A percentile compares a stretch with the other conserved stretches of the same genome.
Evolutionary conservation across 2,329 filamentous ascomycete genomes (phyloP).

Genomic region (Mollisia scopiformis): DNA sequence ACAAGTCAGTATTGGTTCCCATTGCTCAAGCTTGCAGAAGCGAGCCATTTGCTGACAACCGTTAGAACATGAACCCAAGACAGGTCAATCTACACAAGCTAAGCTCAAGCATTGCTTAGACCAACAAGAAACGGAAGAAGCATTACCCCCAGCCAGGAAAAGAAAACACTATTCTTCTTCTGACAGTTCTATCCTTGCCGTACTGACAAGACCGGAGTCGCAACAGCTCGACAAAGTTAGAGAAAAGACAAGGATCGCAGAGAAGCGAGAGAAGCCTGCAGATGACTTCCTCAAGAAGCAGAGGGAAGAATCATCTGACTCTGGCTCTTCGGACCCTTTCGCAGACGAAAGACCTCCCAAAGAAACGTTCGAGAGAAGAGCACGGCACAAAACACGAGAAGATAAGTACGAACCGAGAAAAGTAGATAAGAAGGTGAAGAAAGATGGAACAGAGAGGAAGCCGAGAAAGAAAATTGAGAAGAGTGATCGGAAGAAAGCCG

Average conservation of each 20-base stretch:
- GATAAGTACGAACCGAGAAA: slow-evolving; percentile 56
- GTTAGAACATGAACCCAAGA: background rate
- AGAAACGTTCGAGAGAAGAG: slow-evolving; percentile 45
- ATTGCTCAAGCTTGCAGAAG: background rate
- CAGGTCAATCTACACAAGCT: background rate
- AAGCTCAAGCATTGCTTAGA: background rate
- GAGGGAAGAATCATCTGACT: slow-evolving; percentile 8
- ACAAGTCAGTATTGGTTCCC: slow-evolving; percentile 4
- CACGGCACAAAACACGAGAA: slow-evolving; percentile 57
- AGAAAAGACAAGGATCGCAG: background rate
- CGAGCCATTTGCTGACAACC: slow-evolving; percentile 6
- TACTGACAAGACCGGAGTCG: background rate
- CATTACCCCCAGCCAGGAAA: slow-evolving; percentile 6
- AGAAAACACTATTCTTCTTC: slow-evolving; percentile 18
- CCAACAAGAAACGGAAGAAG: slow-evolving; percentile 2
- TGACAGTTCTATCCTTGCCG: slow-evolving; percentile 31
- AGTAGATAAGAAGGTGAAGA: slow-evolving; percentile 27
- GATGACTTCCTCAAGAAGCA: slow-evolving; percentile 13
- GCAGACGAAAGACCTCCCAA: slow-evolving; percentile 3
- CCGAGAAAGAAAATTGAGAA: slow-evolving; percentile 12
- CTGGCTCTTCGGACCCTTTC: background rate
- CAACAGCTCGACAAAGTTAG: background rate
- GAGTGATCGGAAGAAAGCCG: slow-evolving; percentile 22
- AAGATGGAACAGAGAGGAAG: slow-evolving; percentile 33
- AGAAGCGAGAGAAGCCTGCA: background rate